Evolutionary conservation across 2,329 filamentous ascomycete species (phyloP).

Genomic region (Sclerotinia trifoliorum): DNA sequence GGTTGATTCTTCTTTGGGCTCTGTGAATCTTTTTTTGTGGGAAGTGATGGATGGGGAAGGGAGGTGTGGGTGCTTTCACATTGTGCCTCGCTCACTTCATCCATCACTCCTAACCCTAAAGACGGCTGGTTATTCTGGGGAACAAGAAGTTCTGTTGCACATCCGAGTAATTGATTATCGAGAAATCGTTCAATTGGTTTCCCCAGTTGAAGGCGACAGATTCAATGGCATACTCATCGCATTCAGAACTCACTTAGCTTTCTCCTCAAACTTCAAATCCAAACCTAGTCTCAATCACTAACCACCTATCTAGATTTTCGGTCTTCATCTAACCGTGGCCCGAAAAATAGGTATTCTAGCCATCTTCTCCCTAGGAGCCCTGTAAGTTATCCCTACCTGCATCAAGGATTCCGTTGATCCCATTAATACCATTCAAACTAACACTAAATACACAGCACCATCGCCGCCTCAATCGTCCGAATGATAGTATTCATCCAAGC

Average conservation of each 20-base stretch:
- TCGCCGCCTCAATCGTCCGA: conserved; percentile 16
- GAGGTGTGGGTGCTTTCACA: background rate
- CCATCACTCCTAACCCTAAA: background rate
- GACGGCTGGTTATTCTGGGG: background rate
- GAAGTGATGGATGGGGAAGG: background rate
- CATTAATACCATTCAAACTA: background rate
- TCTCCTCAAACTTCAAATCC: background rate
- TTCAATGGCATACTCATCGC: background rate
- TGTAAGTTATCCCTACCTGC: background rate
- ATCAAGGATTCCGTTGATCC: fast-evolving
- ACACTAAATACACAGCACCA: background rate
- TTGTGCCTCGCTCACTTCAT: background rate
- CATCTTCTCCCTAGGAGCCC: conserved; percentile 16
- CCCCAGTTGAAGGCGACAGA: background rate
- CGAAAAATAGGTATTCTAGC: conserved; percentile 18
- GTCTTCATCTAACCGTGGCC: conserved; percentile 1
- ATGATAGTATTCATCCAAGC: conserved; percentile 22
- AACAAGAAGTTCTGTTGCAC: background rate
- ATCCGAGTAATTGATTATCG: background rate
- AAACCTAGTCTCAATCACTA: background rate
- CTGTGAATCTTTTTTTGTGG: background rate
- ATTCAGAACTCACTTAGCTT: background rate
- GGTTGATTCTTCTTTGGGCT: background rate
- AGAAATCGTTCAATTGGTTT: background rate
- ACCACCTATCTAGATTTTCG: background rate